These are phyloP conservation scores for Neophaeococcomyces mojaviensis DNA, from an alignment of 2,329 filamentous ascomycete species.

Conservation along the genomic window DNA sequence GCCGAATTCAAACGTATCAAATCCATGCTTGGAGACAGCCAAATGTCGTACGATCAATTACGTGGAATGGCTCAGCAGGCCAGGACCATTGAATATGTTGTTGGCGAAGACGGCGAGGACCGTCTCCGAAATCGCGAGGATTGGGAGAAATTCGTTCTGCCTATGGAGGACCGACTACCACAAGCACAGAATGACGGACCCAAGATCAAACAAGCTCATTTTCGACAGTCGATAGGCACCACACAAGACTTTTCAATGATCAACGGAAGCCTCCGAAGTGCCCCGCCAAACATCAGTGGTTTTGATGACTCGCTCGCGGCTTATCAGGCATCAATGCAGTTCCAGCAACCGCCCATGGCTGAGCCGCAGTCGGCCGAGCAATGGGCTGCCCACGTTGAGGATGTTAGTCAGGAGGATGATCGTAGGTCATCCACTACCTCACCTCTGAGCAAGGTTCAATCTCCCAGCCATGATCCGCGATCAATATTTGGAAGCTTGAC, in stretches of 20 bases:
- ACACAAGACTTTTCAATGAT: conserved; percentile 12
- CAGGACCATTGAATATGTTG: conserved; percentile 62
- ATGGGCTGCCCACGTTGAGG: conserved; percentile 1
- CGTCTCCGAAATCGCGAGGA: conserved; percentile 65
- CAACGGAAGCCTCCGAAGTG: conserved; percentile 34
- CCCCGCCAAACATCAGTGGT: conserved; percentile 26
- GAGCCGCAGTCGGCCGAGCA: conserved; percentile 6
- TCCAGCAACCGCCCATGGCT: background rate
- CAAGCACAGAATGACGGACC: conserved; percentile 68
- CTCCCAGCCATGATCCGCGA: conserved; percentile 5
- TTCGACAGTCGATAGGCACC: background rate
- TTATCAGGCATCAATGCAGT: background rate
- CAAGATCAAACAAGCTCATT: background rate
- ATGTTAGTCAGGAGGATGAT: background rate
- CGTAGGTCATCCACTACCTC: conserved; percentile 4
- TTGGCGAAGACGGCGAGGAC: conserved; percentile 70
- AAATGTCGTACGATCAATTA: conserved; percentile 52
- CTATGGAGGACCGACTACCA: conserved; percentile 62
- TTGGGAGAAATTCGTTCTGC: conserved; percentile 75
- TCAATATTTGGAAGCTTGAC: conserved; percentile 1
- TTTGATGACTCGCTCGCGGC: conserved; percentile 12
- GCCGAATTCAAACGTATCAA: conserved; percentile 80
- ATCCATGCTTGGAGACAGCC: conserved; percentile 57
- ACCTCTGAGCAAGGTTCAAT: conserved; percentile 7
- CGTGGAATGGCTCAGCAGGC: conserved; percentile 69